A percentile compares a stretch with the other conserved stretches of the same genome.
Conservation (phyloP, 306 rosid genomes). For the Boehmeria nivea region DNA sequence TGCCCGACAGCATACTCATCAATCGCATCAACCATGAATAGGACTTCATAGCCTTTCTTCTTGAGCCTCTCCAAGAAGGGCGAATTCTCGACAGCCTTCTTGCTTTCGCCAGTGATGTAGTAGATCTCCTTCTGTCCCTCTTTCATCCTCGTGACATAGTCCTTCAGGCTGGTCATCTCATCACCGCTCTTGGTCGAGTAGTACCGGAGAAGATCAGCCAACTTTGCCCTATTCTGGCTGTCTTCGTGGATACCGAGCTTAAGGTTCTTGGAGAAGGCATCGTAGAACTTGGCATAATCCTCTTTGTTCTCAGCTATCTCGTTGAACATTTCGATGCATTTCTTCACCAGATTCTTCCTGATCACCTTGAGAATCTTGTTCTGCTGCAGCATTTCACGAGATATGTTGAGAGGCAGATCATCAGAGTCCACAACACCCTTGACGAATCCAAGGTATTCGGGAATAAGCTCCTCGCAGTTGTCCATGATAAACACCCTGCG, state of each 20-base stretch:
- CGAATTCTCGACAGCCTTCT: conserved; percentile 23
- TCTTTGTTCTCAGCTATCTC: conserved; percentile 23
- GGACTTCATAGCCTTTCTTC: conserved; percentile 26
- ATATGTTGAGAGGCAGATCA: conserved; percentile 35
- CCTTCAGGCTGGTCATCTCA: conserved; percentile 31
- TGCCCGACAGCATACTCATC: conserved; percentile 28
- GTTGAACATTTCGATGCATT: conserved; percentile 29
- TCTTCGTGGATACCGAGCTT: conserved; percentile 33
- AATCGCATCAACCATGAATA: conserved; percentile 31
- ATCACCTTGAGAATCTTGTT: conserved; percentile 33
- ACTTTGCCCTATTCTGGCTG: conserved; percentile 20
- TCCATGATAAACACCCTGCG: conserved; percentile 34
- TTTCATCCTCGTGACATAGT: conserved; percentile 32
- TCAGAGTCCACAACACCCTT: conserved; percentile 35
- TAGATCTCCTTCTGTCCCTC: conserved; percentile 25
- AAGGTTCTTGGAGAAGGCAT: conserved; percentile 27
- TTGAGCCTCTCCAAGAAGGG: conserved; percentile 29
- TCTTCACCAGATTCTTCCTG: conserved; percentile 33
- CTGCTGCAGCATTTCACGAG: conserved; percentile 28
- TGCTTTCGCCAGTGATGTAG: conserved; percentile 29
- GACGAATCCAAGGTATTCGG: conserved; percentile 26
- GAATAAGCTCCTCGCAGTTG: conserved; percentile 33
- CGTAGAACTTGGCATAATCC: conserved; percentile 21
- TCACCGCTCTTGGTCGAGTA: conserved; percentile 26
- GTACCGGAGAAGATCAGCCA: conserved; percentile 29